These are phyloP conservation scores for Aaosphaeria arxii DNA, from an alignment of 2,329 filamentous ascomycete species.

Conservation along the genomic window DNA sequence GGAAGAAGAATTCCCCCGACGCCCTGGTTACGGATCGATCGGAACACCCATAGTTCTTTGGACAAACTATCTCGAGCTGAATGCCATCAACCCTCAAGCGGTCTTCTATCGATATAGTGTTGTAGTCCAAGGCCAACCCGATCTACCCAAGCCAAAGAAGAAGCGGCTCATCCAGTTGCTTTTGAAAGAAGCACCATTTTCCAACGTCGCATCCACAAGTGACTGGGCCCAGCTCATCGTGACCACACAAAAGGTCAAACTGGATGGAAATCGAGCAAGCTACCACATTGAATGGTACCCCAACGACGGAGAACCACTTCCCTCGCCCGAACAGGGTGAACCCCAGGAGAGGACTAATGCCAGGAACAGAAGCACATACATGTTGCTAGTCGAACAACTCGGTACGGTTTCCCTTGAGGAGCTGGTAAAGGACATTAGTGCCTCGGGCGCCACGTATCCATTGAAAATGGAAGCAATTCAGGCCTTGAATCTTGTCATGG, in stretches of 20 bases:
- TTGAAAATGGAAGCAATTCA: slow-evolving; percentile 53
- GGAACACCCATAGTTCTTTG: slow-evolving; percentile 39
- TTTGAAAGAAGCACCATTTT: slow-evolving; percentile 29
- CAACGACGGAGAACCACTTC: slow-evolving; percentile 19
- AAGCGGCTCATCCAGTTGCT: slow-evolving; percentile 49
- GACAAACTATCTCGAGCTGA: slow-evolving; percentile 42
- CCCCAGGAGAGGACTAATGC: slow-evolving; percentile 9
- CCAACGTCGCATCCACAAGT: slow-evolving; percentile 29
- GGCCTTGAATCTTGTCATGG: slow-evolving; percentile 57
- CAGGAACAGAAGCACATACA: slow-evolving; percentile 17
- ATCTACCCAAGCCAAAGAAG: slow-evolving; percentile 42
- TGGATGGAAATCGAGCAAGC: slow-evolving; percentile 10
- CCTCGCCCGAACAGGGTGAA: slow-evolving; percentile 12
- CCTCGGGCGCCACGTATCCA: slow-evolving; percentile 38
- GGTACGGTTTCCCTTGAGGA: slow-evolving; percentile 30
- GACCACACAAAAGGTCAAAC: slow-evolving; percentile 19
- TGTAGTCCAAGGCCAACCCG: slow-evolving; percentile 21
- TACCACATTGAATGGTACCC: slow-evolving; percentile 26
- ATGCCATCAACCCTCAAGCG: slow-evolving; percentile 20
- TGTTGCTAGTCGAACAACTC: slow-evolving; percentile 16
- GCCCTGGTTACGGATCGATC: slow-evolving; percentile 32
- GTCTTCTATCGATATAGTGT: slow-evolving; percentile 27
- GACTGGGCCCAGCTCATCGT: slow-evolving; percentile 37
- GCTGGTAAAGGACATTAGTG: slow-evolving; percentile 45
- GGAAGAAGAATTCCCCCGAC: slow-evolving; percentile 18